Conservation (phyloP, 805 yeast genomes). For the Metschnikowia corniflorae region DNA sequence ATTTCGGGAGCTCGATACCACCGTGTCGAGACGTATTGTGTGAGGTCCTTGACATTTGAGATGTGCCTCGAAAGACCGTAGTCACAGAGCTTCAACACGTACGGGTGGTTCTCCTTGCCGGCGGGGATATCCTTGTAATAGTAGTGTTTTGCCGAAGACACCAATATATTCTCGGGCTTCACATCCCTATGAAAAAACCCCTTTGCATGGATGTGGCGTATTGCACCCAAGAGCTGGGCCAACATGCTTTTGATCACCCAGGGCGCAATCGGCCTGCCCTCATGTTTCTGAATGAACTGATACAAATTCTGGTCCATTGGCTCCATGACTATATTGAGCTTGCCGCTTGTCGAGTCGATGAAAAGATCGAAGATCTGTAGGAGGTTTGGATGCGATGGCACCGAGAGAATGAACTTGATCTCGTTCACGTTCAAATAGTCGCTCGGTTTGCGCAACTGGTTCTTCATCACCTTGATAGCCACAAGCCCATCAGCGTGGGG, state of each 20-base stretch:
- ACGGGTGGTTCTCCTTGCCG: slow-evolving; percentile 39
- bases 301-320: slow-evolving; percentile 77
- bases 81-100: slow-evolving; percentile 72
- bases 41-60: slow-evolving; percentile 51
- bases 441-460: slow-evolving; percentile 19
- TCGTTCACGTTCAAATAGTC: slow-evolving; percentile 53
- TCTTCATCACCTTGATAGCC: slow-evolving; percentile 80
- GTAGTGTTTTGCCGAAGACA: slow-evolving; percentile 54
- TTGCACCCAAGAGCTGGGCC: slow-evolving; percentile 69
- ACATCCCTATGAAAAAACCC: slow-evolving; percentile 83
- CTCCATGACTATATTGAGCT: slow-evolving; percentile 84
- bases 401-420: slow-evolving; percentile 58
- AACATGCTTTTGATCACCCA: slow-evolving; percentile 62
- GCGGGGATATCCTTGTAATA: slow-evolving; percentile 46
- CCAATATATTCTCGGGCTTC: slow-evolving; percentile 88
- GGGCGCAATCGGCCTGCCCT: slow-evolving; percentile 49
- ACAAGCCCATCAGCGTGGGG: slow-evolving; percentile 35
- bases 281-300: slow-evolving; percentile 68
- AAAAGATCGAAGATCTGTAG: slow-evolving; percentile 78
- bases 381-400: slow-evolving; percentile 68
- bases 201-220: slow-evolving; percentile 72
- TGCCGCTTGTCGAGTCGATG: slow-evolving; percentile 56
- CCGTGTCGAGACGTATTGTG: slow-evolving; percentile 77
- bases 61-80: slow-evolving; percentile 72
- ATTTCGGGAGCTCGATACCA: slow-evolving; percentile 89